These are phyloP conservation scores for Helicocarpus griseus DNA, from an alignment of 2,329 filamentous ascomycete genomes.

Conservation along the genomic window DNA sequence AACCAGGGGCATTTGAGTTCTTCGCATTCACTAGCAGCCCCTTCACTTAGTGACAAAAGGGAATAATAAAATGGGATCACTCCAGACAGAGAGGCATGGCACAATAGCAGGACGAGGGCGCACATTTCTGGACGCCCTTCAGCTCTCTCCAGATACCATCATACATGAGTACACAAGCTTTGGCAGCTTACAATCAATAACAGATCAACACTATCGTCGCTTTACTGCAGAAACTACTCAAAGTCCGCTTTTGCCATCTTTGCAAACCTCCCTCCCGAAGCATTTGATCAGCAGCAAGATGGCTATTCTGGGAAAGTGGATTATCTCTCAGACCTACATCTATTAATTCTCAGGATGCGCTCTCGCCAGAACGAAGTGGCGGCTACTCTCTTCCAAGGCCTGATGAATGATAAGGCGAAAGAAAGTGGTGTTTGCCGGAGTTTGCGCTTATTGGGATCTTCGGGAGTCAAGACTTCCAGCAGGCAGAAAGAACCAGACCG, in stretches of 20 bases:
- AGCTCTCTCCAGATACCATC: conserved; percentile 1
- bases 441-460: background rate
- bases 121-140: background rate
- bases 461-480: background rate
- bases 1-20: too few species aligned
- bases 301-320: conserved; percentile 1
- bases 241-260: conserved; percentile 5
- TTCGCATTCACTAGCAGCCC: too few species aligned
- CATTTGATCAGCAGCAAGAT: background rate
- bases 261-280: conserved; percentile 1
- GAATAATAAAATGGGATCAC: too few species aligned
- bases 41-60: too few species aligned
- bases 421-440: background rate
- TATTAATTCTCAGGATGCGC: conserved; percentile 2
- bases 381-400: background rate
- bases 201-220: background rate
- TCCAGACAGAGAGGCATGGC: background rate
- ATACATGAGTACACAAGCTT: conserved; percentile 3
- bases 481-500: background rate
- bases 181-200: background rate
- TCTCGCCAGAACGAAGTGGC: conserved; percentile 2
- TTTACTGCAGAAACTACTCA: background rate
- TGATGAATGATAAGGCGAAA: background rate
- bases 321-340: too few species aligned
- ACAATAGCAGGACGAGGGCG: background rate